phyloP scores from a whole-genome alignment of 331 rosid genomes.

The Phaseolus coccineus region DNA sequence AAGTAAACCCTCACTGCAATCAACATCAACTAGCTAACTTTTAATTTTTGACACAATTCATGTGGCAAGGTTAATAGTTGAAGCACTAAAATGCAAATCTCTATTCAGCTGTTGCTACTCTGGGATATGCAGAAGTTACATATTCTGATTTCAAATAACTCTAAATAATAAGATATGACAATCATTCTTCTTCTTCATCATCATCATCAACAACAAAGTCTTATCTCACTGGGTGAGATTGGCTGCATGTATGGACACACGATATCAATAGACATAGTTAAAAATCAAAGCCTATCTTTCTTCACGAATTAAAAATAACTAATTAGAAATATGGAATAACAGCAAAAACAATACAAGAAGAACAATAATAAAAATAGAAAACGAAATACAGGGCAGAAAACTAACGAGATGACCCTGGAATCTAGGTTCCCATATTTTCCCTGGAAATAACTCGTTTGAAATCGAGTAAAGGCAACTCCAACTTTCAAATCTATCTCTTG shows the following conservation, averaged over 20 bases:
- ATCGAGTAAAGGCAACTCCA: constrained; percentile 97
- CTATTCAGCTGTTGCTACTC: constrained; percentile 15
- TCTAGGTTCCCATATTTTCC: constrained; percentile 99
- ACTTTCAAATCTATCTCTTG: constrained; percentile 99
- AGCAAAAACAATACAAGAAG: constrained; percentile 27
- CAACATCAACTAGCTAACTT: constrained; percentile 21
- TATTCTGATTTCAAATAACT: constrained; percentile 32
- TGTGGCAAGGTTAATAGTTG: constrained; percentile 17
- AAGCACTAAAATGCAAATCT: constrained; percentile 26
- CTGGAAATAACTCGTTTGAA: constrained; percentile 85
- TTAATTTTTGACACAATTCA: background rate
- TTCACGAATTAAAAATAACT: background rate
- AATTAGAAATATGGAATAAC: constrained; percentile 11
- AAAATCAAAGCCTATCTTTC: background rate
- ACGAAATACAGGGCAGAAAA: constrained; percentile 48
- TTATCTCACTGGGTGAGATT: background rate
- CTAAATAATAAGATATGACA: constrained; percentile 29
- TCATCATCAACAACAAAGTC: too few species aligned
- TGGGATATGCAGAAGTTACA: constrained; percentile 20
- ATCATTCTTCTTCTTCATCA: background rate
- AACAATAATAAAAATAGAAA: constrained; percentile 31
- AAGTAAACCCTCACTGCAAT: constrained; percentile 36
- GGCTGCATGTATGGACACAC: background rate
- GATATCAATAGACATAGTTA: too few species aligned
- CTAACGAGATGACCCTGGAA: constrained; percentile 93